Conservation (phyloP, 1,139 yeast genomes). For the Protomyces macrosporus region DNA sequence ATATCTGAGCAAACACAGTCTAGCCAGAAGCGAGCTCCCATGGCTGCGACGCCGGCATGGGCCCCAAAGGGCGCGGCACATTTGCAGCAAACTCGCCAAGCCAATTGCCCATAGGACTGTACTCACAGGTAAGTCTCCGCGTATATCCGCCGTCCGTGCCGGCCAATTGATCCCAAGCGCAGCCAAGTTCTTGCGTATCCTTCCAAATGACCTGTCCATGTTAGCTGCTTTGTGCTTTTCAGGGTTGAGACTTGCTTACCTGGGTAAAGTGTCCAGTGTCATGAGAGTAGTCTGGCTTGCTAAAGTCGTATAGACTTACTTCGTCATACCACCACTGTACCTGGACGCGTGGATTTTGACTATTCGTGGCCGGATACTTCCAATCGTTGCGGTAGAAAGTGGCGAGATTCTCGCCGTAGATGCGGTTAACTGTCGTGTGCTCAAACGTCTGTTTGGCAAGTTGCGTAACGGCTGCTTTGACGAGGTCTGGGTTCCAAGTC, state of each 20-base stretch:
- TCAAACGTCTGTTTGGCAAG: conserved; percentile 54
- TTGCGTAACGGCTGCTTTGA: conserved; percentile 56
- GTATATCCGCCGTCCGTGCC: neutral
- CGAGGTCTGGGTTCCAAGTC: conserved; percentile 55
- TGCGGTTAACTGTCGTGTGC: conserved; percentile 55
- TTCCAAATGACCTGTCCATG: conserved; percentile 74
- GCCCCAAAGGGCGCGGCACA: neutral
- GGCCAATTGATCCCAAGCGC: conserved; percentile 46
- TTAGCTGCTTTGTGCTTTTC: conserved; percentile 61
- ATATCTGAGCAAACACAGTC: too few relatives aligned
- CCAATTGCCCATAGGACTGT: conserved; percentile 55
- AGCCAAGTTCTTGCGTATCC: conserved; percentile 60
- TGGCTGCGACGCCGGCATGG: neutral
- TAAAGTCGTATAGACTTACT: conserved; percentile 50
- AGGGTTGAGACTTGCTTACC: conserved; percentile 49
- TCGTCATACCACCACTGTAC: conserved; percentile 74
- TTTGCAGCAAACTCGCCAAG: conserved; percentile 5
- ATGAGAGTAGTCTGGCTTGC: conserved; percentile 39
- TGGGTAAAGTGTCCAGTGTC: conserved; percentile 62
- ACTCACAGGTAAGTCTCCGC: conserved; percentile 49
- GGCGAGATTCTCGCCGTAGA: conserved; percentile 68
- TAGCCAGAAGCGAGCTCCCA: neutral
- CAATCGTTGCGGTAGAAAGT: conserved; percentile 47
- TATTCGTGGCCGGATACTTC: conserved; percentile 40
- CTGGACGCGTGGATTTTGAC: conserved; percentile 45